Conservation (phyloP, 768 basidiomycete genomes). For the Mycena haematopus region DNA sequence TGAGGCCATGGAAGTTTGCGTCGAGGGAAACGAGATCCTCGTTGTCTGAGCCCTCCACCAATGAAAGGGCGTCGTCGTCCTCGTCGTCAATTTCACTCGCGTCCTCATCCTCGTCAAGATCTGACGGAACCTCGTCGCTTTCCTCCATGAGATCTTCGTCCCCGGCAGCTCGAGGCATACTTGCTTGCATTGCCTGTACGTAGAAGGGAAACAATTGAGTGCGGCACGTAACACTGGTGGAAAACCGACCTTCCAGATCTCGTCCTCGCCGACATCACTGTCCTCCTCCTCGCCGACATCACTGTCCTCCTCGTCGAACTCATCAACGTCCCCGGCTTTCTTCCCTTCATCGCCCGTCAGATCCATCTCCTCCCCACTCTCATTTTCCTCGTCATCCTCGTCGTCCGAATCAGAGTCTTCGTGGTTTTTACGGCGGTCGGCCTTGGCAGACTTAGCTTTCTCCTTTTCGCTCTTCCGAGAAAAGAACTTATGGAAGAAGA, state of each 20-base stretch:
- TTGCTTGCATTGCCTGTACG: constrained; percentile 84
- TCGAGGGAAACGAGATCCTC: constrained; percentile 71
- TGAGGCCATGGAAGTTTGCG: constrained; percentile 61
- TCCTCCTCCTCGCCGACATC: constrained; percentile 51
- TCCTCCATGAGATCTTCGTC: constrained; percentile 53
- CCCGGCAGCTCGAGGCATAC: constrained; percentile 68
- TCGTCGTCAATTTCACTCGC: constrained; percentile 40
- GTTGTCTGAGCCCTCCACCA: constrained; percentile 72
- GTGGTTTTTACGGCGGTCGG: constrained; percentile 41
- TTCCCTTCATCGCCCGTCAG: constrained; percentile 38
- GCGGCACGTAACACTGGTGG: not conserved
- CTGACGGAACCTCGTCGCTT: constrained; percentile 36
- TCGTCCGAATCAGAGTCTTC: constrained; percentile 48
- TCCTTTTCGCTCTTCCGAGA: constrained; percentile 67
- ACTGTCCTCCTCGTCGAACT: constrained; percentile 42
- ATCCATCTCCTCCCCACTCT: constrained; percentile 42
- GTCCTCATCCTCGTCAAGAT: constrained; percentile 41
- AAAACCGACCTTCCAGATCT: constrained; percentile 84
- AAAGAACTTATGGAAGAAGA: constrained; percentile 94
- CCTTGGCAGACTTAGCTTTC: constrained; percentile 51
- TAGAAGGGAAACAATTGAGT: constrained; percentile 3
- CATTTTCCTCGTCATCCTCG: constrained; percentile 50
- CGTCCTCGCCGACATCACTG: constrained; percentile 65
- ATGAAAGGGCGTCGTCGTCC: constrained; percentile 55
- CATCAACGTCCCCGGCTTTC: constrained; percentile 41